Evolutionary conservation across 345 rosid genomes (phyloP), one percentile per base, ranked within the genome.

Genomic region (Corchorus capsularis): DNA sequence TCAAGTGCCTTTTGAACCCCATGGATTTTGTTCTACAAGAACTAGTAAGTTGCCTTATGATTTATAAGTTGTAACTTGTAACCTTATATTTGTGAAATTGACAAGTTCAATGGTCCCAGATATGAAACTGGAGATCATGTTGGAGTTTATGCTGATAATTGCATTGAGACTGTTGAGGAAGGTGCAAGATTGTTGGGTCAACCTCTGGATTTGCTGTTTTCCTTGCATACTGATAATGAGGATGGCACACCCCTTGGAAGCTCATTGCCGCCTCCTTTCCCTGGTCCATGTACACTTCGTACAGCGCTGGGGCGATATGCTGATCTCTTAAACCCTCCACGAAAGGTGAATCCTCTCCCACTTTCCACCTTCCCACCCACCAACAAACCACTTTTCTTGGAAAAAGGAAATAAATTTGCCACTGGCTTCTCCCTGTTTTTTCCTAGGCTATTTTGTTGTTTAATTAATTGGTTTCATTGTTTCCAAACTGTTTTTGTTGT

Each of bases 91-190:
- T 2, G 2, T 69, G 49, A 11, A 14, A 20, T 13, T 39, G 45
- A 73, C 37, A 22, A 41, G 60, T 54, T 72, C 47, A 69, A 10
- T 39, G 63, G 17, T 37, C 67, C 71, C 89, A 94, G 98, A 83
- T 93, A 93, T 83, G 97, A 91, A 85, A 92, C 98, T 3, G 99
- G 99, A 72, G 99, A 95, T 86, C 99, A 95, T 77, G 93, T 89
- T 14, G 98, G 98, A 63, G 89, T 94, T 10, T 91, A 80, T 78
- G 89, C 87, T 53, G 98, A 93, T 68, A 95, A 91, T 82, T 81
- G 82, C 75, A 83, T 77, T 73, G 98, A 93, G 71, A 86, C 82
- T 52, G 97, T 91, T 78, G 92, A 90, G 83, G 94, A 91, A 82
- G 97, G 88, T 55, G 88, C 82, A 78, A 89, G 78, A 57, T 81